Evolutionary conservation across 208 protist species (phyloP).

Genomic region (Crithidia sp.): DNA sequence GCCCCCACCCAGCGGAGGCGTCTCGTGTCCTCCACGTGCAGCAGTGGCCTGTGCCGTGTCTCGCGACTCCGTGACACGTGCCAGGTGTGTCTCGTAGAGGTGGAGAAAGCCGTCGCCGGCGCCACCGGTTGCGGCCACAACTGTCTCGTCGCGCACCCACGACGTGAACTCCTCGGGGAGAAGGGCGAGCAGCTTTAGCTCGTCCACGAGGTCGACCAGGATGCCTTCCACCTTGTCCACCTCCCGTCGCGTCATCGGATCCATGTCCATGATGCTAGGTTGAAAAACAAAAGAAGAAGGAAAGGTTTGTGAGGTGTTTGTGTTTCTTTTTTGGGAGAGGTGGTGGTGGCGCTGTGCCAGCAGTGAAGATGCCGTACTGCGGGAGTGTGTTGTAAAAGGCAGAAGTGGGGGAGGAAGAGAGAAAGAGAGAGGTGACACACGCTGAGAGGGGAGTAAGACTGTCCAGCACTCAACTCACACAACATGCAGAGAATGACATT

Average conservation of each 20-base stretch:
- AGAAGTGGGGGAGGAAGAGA: too few species aligned
- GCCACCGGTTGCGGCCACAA: conserved; percentile 37
- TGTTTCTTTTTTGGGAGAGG: too few species aligned
- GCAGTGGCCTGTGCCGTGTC: background rate
- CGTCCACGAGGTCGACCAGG: conserved; percentile 64
- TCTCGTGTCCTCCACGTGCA: too few species aligned
- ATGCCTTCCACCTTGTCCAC: conserved; percentile 80
- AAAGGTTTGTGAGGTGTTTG: too few species aligned
- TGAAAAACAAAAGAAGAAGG: conserved; percentile 15
- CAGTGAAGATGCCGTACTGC: too few species aligned
- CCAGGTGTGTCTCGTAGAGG: conserved; percentile 27
- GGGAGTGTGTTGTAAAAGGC: too few species aligned
- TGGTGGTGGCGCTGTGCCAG: too few species aligned
- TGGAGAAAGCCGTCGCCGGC: conserved; percentile 19
- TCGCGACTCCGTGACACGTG: background rate
- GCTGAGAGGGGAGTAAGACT: too few species aligned
- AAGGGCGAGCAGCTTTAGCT: conserved; percentile 68
- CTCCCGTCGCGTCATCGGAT: conserved; percentile 81
- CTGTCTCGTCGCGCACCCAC: conserved; percentile 64
- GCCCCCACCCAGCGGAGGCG: too few species aligned
- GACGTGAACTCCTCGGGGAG: conserved; percentile 70
- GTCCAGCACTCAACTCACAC: too few species aligned
- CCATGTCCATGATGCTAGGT: conserved; percentile 73
- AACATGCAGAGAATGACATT: too few species aligned
- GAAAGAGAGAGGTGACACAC: too few species aligned